Percentiles rank a stretch among this genome's conserved stretches.
Evolutionary conservation across 1,284 basidiomycete genomes (phyloP).

Genomic region (Gymnopus androsaceus): DNA sequence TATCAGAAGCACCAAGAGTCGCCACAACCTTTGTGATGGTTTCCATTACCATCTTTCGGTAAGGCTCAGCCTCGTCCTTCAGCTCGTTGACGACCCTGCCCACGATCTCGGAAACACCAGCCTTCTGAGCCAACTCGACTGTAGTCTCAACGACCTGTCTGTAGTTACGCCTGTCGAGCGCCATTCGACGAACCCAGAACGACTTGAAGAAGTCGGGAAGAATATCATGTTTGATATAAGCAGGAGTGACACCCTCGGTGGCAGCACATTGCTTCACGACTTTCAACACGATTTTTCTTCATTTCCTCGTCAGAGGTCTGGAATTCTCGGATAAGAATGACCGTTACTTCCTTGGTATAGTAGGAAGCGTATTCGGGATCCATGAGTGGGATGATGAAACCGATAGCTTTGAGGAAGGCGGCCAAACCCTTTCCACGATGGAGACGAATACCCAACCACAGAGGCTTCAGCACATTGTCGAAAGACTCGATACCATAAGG

Average conservation of each 20-base stretch:
- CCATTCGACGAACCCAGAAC: slow-evolving; percentile 98
- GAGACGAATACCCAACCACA: slow-evolving; percentile 98
- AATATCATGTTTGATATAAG: slow-evolving; percentile 96
- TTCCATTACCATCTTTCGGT: slow-evolving; percentile 99
- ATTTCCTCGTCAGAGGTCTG: slow-evolving; percentile 99
- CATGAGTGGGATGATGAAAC: slow-evolving; percentile 99
- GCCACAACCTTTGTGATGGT: slow-evolving; percentile 97
- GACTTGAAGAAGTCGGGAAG: slow-evolving; percentile 99
- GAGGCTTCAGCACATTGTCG: slow-evolving; percentile 95
- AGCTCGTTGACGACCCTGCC: slow-evolving; percentile 94
- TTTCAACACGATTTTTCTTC: slow-evolving; percentile 99
- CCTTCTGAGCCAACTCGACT: slow-evolving; percentile 95
- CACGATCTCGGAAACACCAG: slow-evolving; percentile 95
- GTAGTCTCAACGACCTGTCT: slow-evolving; percentile 98
- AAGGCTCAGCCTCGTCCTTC: slow-evolving; percentile 96
- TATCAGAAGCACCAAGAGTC: slow-evolving; percentile 91
- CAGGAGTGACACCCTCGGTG: slow-evolving; percentile 93
- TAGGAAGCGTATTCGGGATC: slow-evolving; percentile 98
- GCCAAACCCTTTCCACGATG: slow-evolving; percentile 98
- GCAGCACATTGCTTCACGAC: slow-evolving; percentile 98
- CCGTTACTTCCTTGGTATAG: slow-evolving; percentile 96
- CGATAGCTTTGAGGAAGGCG: slow-evolving; percentile 98
- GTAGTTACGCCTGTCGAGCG: slow-evolving; percentile 94
- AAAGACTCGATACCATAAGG: slow-evolving; percentile 99
- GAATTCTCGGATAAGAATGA: slow-evolving; percentile 98